phyloP scores from a whole-genome alignment of 2,329 filamentous ascomycete genomes.

The Truncatella angustata region DNA sequence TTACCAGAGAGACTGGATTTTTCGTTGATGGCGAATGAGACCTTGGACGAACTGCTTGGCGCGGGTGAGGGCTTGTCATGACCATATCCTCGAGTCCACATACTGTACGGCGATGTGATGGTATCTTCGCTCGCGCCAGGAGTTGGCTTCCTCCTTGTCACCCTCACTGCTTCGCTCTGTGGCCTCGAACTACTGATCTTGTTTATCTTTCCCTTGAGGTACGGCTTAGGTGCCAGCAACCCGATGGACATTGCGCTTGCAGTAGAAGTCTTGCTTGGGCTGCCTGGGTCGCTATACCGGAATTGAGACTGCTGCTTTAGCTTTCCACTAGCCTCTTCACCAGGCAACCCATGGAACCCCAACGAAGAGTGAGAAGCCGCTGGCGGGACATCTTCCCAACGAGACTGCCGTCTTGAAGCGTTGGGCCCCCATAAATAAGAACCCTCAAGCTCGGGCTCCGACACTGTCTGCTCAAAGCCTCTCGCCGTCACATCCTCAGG shows the following conservation, averaged over 20 bases:
- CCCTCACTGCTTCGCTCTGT: background rate
- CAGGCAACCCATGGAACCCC: background rate
- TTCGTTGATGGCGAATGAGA: slow-evolving; percentile 5
- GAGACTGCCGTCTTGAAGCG: background rate
- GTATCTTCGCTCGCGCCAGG: background rate
- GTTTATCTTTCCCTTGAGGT: background rate
- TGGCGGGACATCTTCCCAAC: slow-evolving; percentile 2
- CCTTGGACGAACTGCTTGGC: slow-evolving; percentile 1
- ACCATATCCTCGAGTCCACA: slow-evolving; percentile 3
- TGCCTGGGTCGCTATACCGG: slow-evolving; percentile 4
- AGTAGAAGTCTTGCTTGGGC: background rate
- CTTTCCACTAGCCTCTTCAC: background rate
- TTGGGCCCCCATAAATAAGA: background rate
- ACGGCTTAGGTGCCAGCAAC: background rate
- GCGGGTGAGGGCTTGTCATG: background rate
- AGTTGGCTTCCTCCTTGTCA: background rate
- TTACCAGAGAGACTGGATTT: slow-evolving; percentile 1
- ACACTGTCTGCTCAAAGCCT: background rate
- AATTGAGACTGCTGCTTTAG: background rate
- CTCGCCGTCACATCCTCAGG: background rate
- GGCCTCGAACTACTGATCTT: background rate
- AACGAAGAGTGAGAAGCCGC: background rate
- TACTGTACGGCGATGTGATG: background rate
- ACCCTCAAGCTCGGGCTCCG: background rate
- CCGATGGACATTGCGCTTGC: background rate